Evolutionary conservation across 495 filamentous ascomycete genomes (phyloP), one percentile per base, ranked within the genome.

Genomic region (Trichoderma gamsii): DNA sequence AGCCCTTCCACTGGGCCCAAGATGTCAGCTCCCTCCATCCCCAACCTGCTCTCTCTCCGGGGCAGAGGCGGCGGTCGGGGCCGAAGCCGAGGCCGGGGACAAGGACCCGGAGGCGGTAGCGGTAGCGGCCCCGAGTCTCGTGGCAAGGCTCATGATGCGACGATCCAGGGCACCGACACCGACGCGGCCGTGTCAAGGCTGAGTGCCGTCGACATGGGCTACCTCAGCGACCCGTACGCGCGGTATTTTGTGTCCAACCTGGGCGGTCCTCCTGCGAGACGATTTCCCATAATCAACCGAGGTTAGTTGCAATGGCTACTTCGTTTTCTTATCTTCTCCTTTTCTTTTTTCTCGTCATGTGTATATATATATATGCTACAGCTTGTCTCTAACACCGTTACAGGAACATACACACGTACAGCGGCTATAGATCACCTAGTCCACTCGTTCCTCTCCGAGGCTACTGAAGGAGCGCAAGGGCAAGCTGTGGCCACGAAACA

Each of bases 401-500:
- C 35, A 94, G 92, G 94, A 46, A 98, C 95, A n/a, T 97, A 97
- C 75, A 90, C 94, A 35, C 88, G 95, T 71, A 97, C 94, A 29
- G 87, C 85, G 35, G 91, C 92, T 27, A 90, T 99, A 74, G 93
- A 98, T 78, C 79, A 77, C 49, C 86, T 99, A 29, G 87, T 98
- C 68, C 75, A 84, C 32, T 75, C 76, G 43, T 98, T 97, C 75
- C 84, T 98, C 63, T 68, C 73, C 35, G 71, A 66, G 52, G 78
- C 76, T 38, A 66, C 68, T 27, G 52, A 61, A 7, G 44, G 27
- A 64, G 64, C 25, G 11, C 18, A 75, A 69, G 15, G 32, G 0
- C 12, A 43, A 25, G 38, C 13, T 25, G 18, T 64, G 76, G 70
- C 59, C 76, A 68, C 63, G 66, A 92, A 89, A 73, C 95, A 99